These are phyloP conservation scores for Salinomyces thailandicus DNA, from an alignment of 2,329 filamentous ascomycete species.

Conservation along the genomic window DNA sequence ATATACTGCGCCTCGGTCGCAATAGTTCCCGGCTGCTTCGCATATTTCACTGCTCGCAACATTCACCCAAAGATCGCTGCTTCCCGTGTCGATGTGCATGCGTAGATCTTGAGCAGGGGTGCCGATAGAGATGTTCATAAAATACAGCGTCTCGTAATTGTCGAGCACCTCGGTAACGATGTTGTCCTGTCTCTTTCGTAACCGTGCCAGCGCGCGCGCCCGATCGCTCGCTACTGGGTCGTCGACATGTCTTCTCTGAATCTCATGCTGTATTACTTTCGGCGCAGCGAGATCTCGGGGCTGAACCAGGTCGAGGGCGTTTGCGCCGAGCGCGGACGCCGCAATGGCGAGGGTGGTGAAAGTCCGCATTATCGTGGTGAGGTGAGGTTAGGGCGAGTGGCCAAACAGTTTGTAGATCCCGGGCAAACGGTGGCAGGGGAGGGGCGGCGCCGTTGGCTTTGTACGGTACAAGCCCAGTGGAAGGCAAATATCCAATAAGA, in stretches of 20 bases:
- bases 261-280: conserved; percentile 40
- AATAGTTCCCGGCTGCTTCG: conserved; percentile 28
- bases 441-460: too few species aligned
- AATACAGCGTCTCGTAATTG: conserved; percentile 51
- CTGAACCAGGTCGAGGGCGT: conserved; percentile 22
- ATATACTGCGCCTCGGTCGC: conserved; percentile 56
- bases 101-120: conserved; percentile 46
- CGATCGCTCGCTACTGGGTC: conserved; percentile 40
- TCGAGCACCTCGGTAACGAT: conserved; percentile 40
- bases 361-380: conserved; percentile 12
- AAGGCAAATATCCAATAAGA: neutral
- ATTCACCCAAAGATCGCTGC: conserved; percentile 58
- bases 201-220: conserved; percentile 27
- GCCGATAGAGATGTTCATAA: conserved; percentile 47
- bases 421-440: too few species aligned
- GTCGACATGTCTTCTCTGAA: conserved; percentile 37
- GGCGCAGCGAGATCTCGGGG: conserved; percentile 25
- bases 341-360: conserved; percentile 18
- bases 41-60: conserved; percentile 53
- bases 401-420: too few species aligned
- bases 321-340: conserved; percentile 14
- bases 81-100: conserved; percentile 52
- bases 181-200: conserved; percentile 27
- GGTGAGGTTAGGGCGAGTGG: too few species aligned
- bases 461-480: too few species aligned